Conservation (phyloP, 202 grass and related monocot species). For the Zoysia matrella region DNA sequence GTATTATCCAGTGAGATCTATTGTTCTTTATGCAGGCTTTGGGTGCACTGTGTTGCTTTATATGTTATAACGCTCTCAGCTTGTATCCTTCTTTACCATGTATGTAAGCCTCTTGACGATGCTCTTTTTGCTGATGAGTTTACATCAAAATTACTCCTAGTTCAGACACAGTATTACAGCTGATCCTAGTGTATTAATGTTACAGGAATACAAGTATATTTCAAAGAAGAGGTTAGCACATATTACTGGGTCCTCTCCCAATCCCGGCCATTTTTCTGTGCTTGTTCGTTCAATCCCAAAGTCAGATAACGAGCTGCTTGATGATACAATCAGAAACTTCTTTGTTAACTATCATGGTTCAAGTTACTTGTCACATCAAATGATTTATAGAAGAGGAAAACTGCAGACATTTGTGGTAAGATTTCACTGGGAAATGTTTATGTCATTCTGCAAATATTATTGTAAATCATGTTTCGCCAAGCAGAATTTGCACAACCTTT, state of each 20-base stretch:
- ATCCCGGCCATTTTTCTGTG: constrained; percentile 83
- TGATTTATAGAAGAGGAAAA: constrained; percentile 75
- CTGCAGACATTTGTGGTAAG: constrained; percentile 80
- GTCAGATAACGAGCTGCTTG: constrained; percentile 53
- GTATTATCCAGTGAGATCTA: constrained; percentile 6
- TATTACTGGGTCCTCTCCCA: constrained; percentile 68
- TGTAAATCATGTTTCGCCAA: constrained; percentile 1
- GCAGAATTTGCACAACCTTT: neutral
- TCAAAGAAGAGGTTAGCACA: constrained; percentile 77
- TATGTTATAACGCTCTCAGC: constrained; percentile 86
- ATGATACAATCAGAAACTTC: constrained; percentile 85
- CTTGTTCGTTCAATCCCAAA: constrained; percentile 83
- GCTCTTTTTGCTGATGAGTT: constrained; percentile 17
- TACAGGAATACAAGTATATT: constrained; percentile 85
- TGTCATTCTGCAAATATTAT: constrained; percentile 4
- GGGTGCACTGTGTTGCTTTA: constrained; percentile 89
- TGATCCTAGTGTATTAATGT: constrained; percentile 32
- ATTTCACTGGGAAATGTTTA: constrained; percentile 29
- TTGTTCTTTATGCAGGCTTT: constrained; percentile 65
- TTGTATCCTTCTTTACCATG: constrained; percentile 82
- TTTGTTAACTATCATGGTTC: constrained; percentile 93
- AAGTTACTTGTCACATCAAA: constrained; percentile 93
- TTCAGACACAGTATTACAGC: constrained; percentile 31
- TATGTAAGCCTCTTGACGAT: constrained; percentile 42
- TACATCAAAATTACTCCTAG: constrained; percentile 15